These are phyloP conservation scores for Leptomonas seymouri DNA, from an alignment of 208 protist species.

Conservation along the genomic window DNA sequence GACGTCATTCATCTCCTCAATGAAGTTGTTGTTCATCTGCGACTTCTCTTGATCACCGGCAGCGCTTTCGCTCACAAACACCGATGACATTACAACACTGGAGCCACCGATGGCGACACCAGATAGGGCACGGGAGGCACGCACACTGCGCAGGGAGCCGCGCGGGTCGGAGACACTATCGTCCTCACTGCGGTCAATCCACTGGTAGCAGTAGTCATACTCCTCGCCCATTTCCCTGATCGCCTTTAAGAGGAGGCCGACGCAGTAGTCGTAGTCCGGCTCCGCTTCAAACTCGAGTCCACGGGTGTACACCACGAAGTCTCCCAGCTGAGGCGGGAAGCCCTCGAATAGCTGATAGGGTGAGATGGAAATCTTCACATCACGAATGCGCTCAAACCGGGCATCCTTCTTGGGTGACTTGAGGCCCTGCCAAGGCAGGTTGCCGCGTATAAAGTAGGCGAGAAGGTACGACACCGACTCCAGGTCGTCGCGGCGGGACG, in stretches of 20 bases:
- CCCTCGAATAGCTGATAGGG: constrained; percentile 53
- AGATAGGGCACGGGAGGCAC: constrained; percentile 8
- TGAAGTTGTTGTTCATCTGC: constrained; percentile 22
- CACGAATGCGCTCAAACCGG: constrained; percentile 53
- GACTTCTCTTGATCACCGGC: constrained; percentile 23
- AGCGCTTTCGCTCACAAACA: constrained; percentile 22
- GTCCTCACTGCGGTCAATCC: constrained; percentile 30
- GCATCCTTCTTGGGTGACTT: constrained; percentile 43
- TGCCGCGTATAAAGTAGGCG: constrained; percentile 98
- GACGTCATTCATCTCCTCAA: constrained; percentile 39
- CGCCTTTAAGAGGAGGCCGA: constrained; percentile 47
- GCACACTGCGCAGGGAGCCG: constrained; percentile 7
- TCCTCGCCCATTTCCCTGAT: constrained; percentile 39
- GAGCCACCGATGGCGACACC: constrained; percentile 38
- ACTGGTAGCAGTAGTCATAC: constrained; percentile 74
- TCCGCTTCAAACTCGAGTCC: constrained; percentile 63
- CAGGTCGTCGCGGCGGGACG: constrained; percentile 88
- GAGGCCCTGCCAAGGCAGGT: constrained; percentile 96
- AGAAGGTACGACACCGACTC: constrained; percentile 93
- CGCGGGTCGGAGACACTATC: constrained; percentile 9
- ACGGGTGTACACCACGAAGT: constrained; percentile 58
- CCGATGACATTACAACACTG: constrained; percentile 31
- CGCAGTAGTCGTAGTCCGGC: constrained; percentile 80
- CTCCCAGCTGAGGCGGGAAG: constrained; percentile 63
- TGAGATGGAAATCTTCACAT: constrained; percentile 63